These are phyloP conservation scores for Solanum appendiculatum DNA, from an alignment of 257 asterid species.

Conservation along the genomic window DNA sequence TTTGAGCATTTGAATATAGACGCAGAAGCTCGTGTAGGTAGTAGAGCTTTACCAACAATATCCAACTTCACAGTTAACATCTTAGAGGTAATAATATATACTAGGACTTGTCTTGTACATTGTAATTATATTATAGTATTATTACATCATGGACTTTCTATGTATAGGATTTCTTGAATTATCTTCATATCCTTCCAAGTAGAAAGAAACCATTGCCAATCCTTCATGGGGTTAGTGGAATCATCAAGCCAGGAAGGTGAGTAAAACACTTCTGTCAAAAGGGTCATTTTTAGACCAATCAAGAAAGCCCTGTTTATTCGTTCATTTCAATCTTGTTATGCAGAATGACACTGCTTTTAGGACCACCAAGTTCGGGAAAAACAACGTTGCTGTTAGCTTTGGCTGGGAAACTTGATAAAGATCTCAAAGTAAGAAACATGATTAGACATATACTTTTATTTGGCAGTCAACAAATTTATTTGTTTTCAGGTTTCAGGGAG, in stretches of 20 bases:
- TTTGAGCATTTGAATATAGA: too few relatives aligned
- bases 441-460: too few relatives aligned
- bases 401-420: slow-evolving; percentile 73
- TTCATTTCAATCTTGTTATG: slow-evolving; percentile 7
- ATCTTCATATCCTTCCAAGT: slow-evolving; percentile 43
- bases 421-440: slow-evolving; percentile 39
- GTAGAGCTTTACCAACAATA: too few relatives aligned
- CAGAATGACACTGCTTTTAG: slow-evolving; percentile 73
- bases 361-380: slow-evolving; percentile 91
- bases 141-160: neutral
- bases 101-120: neutral
- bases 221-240: slow-evolving; percentile 64
- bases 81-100: slow-evolving; percentile 48
- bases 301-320: neutral
- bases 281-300: neutral
- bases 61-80: slow-evolving; percentile 56
- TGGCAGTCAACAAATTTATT: neutral
- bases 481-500: slow-evolving; percentile 45
- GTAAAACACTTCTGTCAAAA: neutral
- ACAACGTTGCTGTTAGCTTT: slow-evolving; percentile 78
- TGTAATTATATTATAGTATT: neutral
- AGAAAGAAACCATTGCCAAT: slow-evolving; percentile 63
- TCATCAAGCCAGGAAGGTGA: slow-evolving; percentile 83
- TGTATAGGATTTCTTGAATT: slow-evolving; percentile 44
- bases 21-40: too few relatives aligned